Base-by-base conservation (phyloP, 2,329 filamentous ascomycete species). In the Diaporthe caulivora region DNA sequence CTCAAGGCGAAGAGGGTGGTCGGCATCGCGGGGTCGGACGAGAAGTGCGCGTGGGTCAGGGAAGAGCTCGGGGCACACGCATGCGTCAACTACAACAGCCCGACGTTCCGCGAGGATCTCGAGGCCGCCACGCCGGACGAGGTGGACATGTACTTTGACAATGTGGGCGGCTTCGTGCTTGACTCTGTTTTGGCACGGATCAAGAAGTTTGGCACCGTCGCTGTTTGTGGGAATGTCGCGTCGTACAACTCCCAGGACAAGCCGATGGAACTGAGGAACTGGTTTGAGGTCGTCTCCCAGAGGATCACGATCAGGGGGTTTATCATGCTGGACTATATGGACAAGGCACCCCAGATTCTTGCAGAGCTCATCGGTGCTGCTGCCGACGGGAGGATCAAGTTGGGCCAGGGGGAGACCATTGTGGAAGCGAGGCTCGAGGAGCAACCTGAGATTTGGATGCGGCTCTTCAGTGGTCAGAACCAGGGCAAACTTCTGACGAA, bases 1-100 rank as follows among this genome's bases (percentile, higher is more conserved):
- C 74, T 87, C 18, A 82, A 85, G 9, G 84, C 85, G 57, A 86
- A 83, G 78, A 82, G 81, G 74, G 84, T 90, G 17, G 83, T 89
- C 68, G 88, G 87, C 15, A 88, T 90, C 70, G 86, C 87, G 0
- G 87, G 88, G 4, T 83, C 84, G 0, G 85, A 87, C 60, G 84
- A 84, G 60, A 90, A 90, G 80, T 90, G 88, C 79, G 78, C 79
- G 26, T 87, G 85, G 83, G 85, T 89, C 51, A 74, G 73, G 1
- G 84, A 87, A 73, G 80, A 79, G 58, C 81, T 90, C 1, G 88
- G 88, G 9, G 87, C 87, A 9, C 87, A 91, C 77, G 79, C 84
- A 9, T 89, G 87, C 77, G 76, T 91, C 72, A 88, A 90, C 81
- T 90, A 90, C 80, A 88, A 88, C 77, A 80, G 81, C 9, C 72